Conservation (phyloP, 345 rosid genomes). For the Lumnitzera racemosa region DNA sequence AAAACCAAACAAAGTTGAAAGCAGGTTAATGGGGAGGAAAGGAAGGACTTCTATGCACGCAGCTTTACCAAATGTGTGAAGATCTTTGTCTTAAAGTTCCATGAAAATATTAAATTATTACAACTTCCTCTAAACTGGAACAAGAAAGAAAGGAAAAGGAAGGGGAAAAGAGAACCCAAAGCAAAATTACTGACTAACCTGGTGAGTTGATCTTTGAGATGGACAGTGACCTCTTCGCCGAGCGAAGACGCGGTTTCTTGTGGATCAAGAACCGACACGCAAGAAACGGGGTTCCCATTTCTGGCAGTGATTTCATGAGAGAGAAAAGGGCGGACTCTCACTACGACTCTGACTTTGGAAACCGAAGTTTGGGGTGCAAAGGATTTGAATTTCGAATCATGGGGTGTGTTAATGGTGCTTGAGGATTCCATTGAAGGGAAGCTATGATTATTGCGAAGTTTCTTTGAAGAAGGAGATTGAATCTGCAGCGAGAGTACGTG, state of each 20-base stretch:
- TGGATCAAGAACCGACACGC: constrained; percentile 40
- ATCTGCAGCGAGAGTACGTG: too few species aligned
- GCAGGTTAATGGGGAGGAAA: too few species aligned
- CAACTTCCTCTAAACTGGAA: too few species aligned
- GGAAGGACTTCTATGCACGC: too few species aligned
- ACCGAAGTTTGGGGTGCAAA: constrained; percentile 8
- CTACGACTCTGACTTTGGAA: constrained; percentile 55
- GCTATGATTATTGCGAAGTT: not conserved
- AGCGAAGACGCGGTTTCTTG: constrained; percentile 7
- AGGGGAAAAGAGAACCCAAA: too few species aligned
- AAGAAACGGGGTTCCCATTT: constrained; percentile 20
- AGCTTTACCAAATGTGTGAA: too few species aligned
- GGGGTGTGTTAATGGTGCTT: not conserved
- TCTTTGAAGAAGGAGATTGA: not conserved
- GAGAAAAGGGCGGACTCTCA: constrained; percentile 72
- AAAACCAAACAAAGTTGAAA: too few species aligned
- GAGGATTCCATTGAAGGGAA: not conserved
- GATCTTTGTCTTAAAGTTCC: too few species aligned
- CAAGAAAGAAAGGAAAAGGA: too few species aligned
- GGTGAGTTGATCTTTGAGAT: constrained; percentile 57
- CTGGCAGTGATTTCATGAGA: constrained; percentile 35
- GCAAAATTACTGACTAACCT: constrained; percentile 27
- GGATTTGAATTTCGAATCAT: too few species aligned
- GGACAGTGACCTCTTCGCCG: constrained; percentile 48
- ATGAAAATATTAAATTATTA: too few species aligned